Percentiles rank a stretch among this genome's conserved stretches.
These are phyloP conservation scores for Elsinoe perseae DNA, from an alignment of 2,329 filamentous ascomycete genomes.

Conservation along the genomic window DNA sequence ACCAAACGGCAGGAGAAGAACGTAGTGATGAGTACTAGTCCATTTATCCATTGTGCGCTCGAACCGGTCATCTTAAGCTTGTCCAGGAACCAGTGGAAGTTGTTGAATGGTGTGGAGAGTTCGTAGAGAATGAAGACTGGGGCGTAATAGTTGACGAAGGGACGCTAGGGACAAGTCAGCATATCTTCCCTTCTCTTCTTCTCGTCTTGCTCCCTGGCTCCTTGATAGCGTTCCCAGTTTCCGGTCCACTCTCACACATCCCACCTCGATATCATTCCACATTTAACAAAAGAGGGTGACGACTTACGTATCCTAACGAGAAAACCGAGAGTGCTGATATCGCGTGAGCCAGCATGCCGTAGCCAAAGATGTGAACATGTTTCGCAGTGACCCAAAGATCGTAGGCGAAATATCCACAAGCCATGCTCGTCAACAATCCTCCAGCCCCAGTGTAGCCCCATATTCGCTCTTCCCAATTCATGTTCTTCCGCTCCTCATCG, in stretches of 20 bases:
- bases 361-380: conserved; percentile 64
- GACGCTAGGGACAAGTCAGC: conserved; percentile 48
- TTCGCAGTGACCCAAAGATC: conserved; percentile 63
- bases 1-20: conserved; percentile 72
- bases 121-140: conserved; percentile 80
- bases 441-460: conserved; percentile 69
- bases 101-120: conserved; percentile 75
- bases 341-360: conserved; percentile 71
- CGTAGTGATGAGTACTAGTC: conserved; percentile 59
- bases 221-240: conserved; percentile 3
- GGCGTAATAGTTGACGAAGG: conserved; percentile 78
- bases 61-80: conserved; percentile 75
- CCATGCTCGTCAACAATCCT: conserved; percentile 68
- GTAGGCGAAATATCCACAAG: conserved; percentile 78
- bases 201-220: background rate
- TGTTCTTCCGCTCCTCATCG: conserved; percentile 59
- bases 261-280: no score
- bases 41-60: conserved; percentile 66
- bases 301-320: conserved; percentile 68
- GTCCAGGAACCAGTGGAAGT: conserved; percentile 88
- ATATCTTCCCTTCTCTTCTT: background rate
- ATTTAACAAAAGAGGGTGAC: conserved; percentile 9
- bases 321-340: conserved; percentile 67
- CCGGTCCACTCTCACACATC: no score
- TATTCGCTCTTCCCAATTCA: conserved; percentile 56